A percentile compares a stretch with the other conserved stretches of the same genome.
Evolutionary conservation across 1,284 basidiomycete species (phyloP).

Genomic region (Pyrrhoderma lamaoense): DNA sequence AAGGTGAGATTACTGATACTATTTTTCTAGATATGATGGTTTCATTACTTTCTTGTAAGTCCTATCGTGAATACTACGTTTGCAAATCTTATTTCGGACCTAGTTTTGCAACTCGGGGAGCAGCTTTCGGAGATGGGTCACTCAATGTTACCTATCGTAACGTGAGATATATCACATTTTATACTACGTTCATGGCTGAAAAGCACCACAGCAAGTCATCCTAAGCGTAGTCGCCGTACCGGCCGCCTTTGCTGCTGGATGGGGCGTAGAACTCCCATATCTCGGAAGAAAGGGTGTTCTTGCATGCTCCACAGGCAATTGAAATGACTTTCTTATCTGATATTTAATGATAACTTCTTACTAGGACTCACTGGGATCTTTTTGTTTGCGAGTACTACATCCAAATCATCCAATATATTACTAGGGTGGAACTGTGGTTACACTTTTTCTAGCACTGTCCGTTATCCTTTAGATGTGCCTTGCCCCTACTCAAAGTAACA

Average conservation of each 20-base stretch:
- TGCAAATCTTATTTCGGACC: background rate
- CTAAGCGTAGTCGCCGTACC: slow-evolving; percentile 60
- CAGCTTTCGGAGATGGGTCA: slow-evolving; percentile 40
- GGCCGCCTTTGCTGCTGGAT: slow-evolving; percentile 57
- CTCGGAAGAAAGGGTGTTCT: slow-evolving; percentile 62
- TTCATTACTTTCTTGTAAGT: slow-evolving; percentile 46
- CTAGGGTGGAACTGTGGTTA: slow-evolving; percentile 72
- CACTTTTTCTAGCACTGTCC: slow-evolving; percentile 49
- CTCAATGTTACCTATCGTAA: slow-evolving; percentile 47
- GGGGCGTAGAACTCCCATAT: slow-evolving; percentile 51
- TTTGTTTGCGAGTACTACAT: slow-evolving; percentile 61
- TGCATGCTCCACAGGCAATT: slow-evolving; percentile 36
- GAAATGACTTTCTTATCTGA: slow-evolving; percentile 26
- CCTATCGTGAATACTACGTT: background rate
- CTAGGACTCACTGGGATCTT: slow-evolving; percentile 59
- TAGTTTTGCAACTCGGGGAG: slow-evolving; percentile 41
- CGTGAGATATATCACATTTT: slow-evolving; percentile 26
- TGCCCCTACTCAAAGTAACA: no score
- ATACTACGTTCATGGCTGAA: background rate
- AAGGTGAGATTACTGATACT: no score
- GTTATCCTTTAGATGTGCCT: slow-evolving; percentile 11
- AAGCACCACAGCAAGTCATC: slow-evolving; percentile 39
- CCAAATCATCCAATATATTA: slow-evolving; percentile 51
- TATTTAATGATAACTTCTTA: slow-evolving; percentile 14
- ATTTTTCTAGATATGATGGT: slow-evolving; percentile 33